A percentile compares a stretch with the other conserved stretches of the same genome.
These are phyloP conservation scores for Helicostylum pulchrum DNA, from an alignment of 192 early-diverging fungal genomes.

Conservation along the genomic window DNA sequence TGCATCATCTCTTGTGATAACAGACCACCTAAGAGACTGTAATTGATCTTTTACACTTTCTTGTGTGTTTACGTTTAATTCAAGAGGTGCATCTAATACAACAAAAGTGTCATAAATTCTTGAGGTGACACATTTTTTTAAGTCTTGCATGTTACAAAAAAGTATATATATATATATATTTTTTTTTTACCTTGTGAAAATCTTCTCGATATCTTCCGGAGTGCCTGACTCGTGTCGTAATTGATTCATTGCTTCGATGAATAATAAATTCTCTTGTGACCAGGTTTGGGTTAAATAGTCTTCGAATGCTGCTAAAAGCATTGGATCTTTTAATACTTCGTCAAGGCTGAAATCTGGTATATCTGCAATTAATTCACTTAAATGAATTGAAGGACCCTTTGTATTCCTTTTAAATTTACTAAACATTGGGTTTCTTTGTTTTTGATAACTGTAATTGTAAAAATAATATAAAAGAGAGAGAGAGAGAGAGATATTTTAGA, in stretches of 20 bases:
- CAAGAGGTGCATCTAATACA: constrained; percentile 18
- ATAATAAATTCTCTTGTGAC: constrained; percentile 35
- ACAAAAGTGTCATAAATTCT: constrained; percentile 39
- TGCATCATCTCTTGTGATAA: constrained; percentile 3
- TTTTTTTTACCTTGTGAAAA: constrained; percentile 20
- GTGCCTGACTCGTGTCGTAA: constrained; percentile 19
- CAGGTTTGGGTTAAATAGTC: constrained; percentile 10
- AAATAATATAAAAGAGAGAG: too few species aligned
- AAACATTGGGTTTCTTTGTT: too few species aligned
- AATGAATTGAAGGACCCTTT: too few species aligned
- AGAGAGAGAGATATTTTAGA: too few species aligned
- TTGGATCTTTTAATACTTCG: constrained; percentile 17
- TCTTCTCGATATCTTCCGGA: constrained; percentile 1
- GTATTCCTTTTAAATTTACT: too few species aligned
- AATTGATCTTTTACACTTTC: background rate
- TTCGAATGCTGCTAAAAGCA: constrained; percentile 17
- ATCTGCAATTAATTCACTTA: too few species aligned
- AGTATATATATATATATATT: background rate
- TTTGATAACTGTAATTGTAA: too few species aligned
- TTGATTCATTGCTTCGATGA: constrained; percentile 34
- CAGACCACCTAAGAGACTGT: background rate
- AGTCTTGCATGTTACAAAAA: background rate
- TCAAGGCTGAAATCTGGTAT: constrained; percentile 5
- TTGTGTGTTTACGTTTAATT: constrained; percentile 26
- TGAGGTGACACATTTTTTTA: background rate